Evolutionary conservation across 768 basidiomycete genomes (phyloP), one percentile per base, ranked within the genome.

Genomic region (Coprinellus aureogranulatus): DNA sequence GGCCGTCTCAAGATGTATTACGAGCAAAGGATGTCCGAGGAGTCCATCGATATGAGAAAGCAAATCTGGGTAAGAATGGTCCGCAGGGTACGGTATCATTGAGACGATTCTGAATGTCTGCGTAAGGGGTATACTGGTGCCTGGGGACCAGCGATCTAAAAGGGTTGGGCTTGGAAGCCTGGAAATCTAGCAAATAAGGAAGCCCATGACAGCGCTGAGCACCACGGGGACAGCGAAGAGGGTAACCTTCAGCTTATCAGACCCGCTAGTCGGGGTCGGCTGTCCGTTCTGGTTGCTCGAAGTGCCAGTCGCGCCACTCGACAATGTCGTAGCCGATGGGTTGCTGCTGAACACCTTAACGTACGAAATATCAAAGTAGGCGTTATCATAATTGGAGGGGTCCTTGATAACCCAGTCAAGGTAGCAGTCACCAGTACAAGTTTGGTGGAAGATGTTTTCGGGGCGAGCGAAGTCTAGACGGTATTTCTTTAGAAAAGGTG

Each of bases 341-440:
- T 39, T 52, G 20, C 31, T 52, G 49, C 50, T 57, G 28, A 55
- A 61, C 2, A 61, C 58, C 47, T 48, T 45, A 27, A 64, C 60
- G 28, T 51, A 64, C 2, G 49, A 54, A 50, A 64, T 42, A 25
- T 64, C 62, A 41, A 64, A 64, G 40, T 61, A 64, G 41, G 62
- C 62, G 48, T 61, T 57, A 14, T 39, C 45, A 39, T 60, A 63
- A 23, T 40, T n/a, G 3, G 56, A 51, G 9, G 55, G 56, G 23
- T 60, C 53, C 22, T 55, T 52, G 45, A 63, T 60, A 26, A 63
- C 62, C 52, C 54, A 60, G 45, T 63, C 59, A 6, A 20, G 14
- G 52, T 63, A 63, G 39, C 62, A 63, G 18, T 3, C 31, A 18
- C 62, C 62, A n/a, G 50, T 20, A 39, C 62, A 64, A 16, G 62